Evolutionary conservation across 2,329 filamentous ascomycete genomes (phyloP).

Genomic region (Talaromyces sp.): DNA sequence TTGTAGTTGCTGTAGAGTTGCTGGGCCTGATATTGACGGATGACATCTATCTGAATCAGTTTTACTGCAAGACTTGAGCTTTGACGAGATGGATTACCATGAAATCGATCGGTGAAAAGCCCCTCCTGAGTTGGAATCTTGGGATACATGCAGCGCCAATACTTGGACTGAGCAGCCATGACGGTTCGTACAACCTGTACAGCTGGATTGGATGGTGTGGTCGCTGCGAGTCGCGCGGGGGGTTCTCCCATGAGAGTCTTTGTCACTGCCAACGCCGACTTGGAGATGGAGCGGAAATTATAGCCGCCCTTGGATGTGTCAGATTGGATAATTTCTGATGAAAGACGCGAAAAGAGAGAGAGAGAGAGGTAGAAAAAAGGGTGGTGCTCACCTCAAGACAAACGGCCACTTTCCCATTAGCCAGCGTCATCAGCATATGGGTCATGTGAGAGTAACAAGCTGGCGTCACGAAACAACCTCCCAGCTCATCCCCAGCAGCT

Average conservation of each 20-base stretch:
- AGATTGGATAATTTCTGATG: background rate
- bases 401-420: conserved; percentile 83
- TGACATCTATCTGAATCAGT: conserved; percentile 57
- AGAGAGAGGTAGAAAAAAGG: background rate
- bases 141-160: conserved; percentile 86
- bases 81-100: no score
- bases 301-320: conserved; percentile 67
- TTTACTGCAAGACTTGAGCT: background rate
- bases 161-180: conserved; percentile 59
- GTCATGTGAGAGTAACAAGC: conserved; percentile 97
- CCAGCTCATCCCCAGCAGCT: conserved; percentile 86
- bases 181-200: conserved; percentile 59
- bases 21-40: conserved; percentile 73
- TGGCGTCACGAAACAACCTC: conserved; percentile 88
- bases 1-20: conserved; percentile 68
- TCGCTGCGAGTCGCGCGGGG: conserved; percentile 60
- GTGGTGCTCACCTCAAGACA: conserved; percentile 67
- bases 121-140: conserved; percentile 43
- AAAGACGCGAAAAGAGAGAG: background rate
- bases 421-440: conserved; percentile 96
- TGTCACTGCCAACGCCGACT: conserved; percentile 87
- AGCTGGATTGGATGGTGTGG: conserved; percentile 51
- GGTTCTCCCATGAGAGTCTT: conserved; percentile 94
- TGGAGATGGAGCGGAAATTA: conserved; percentile 87
- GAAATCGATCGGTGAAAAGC: conserved; percentile 57